Percentiles rank a stretch among this genome's conserved stretches.
phyloP scores from a whole-genome alignment of 1,284 basidiomycete species.

The Pseudozyma tsukubaensis region DNA sequence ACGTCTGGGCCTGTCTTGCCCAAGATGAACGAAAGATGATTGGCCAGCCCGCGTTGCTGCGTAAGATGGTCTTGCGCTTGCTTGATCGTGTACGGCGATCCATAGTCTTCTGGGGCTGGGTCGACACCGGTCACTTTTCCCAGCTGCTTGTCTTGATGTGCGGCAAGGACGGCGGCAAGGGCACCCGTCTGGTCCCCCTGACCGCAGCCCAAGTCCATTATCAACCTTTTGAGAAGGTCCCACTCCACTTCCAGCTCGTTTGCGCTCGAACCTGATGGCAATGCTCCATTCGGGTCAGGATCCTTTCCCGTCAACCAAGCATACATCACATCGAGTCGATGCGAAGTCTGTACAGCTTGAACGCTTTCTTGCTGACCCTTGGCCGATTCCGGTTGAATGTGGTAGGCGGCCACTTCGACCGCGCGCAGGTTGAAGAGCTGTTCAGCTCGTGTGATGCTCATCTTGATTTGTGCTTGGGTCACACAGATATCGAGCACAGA shows the following conservation, averaged over 20 bases:
- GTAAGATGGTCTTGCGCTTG: slow-evolving; percentile 25
- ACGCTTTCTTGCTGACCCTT: slow-evolving; percentile 11
- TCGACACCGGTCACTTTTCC: slow-evolving; percentile 19
- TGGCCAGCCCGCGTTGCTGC: not conserved
- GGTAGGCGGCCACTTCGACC: slow-evolving; percentile 15
- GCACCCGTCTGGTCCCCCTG: slow-evolving; percentile 32
- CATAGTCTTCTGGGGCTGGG: slow-evolving; percentile 18
- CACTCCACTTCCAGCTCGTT: slow-evolving; percentile 4
- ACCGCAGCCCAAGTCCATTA: slow-evolving; percentile 33
- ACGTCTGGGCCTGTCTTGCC: slow-evolving; percentile 22
- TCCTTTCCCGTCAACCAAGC: slow-evolving; percentile 19
- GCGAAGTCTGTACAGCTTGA: slow-evolving; percentile 25
- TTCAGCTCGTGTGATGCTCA: slow-evolving; percentile 21
- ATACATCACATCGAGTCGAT: slow-evolving; percentile 30
- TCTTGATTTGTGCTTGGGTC: not conserved
- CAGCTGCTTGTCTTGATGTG: not conserved
- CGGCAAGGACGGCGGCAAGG: slow-evolving; percentile 7
- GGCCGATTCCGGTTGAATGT: slow-evolving; percentile 14
- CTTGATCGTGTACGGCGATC: slow-evolving; percentile 24
- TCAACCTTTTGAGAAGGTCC: slow-evolving; percentile 7
- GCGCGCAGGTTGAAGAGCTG: slow-evolving; percentile 15
- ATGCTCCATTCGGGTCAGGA: slow-evolving; percentile 6
- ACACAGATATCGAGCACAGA: too few relatives aligned
- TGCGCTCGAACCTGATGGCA: not conserved
- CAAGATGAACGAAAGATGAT: slow-evolving; percentile 15